These are phyloP conservation scores for Biscogniauxia mediterranea DNA, from an alignment of 2,329 filamentous ascomycete genomes.

Conservation along the genomic window DNA sequence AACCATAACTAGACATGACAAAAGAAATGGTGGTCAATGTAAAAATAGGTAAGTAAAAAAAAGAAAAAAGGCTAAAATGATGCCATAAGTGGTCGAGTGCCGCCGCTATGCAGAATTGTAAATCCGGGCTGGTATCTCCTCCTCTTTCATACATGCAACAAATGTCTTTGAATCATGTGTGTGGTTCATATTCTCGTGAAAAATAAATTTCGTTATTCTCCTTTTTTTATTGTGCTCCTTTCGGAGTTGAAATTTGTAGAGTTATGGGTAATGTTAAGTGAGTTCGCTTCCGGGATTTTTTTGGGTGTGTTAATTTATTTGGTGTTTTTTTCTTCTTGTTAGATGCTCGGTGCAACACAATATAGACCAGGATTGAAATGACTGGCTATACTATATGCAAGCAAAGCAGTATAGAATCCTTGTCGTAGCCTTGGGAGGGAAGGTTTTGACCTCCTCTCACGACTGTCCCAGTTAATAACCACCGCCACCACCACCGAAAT, in stretches of 20 bases:
- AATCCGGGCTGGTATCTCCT: conserved; percentile 21
- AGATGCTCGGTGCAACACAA: background rate
- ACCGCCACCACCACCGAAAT: conserved; percentile 10
- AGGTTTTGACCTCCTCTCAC: background rate
- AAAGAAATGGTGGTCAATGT: conserved; percentile 1
- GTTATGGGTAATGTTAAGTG: background rate
- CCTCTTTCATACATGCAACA: conserved; percentile 19
- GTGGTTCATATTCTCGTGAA: conserved; percentile 21
- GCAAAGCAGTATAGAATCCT: background rate
- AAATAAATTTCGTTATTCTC: background rate
- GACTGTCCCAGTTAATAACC: background rate
- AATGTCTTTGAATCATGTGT: conserved; percentile 18
- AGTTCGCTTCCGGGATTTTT: background rate
- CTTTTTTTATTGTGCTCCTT: conserved; percentile 12
- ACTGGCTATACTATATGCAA: background rate
- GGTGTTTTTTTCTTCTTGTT: background rate
- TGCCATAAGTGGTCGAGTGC: conserved; percentile 12
- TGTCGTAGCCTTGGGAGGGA: background rate
- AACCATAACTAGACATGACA: conserved; percentile 1
- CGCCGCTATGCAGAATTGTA: conserved; percentile 25
- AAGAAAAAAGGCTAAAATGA: conserved; percentile 4
- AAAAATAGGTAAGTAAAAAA: conserved; percentile 1
- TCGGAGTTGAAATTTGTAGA: conserved; percentile 9
- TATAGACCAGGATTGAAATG: background rate
- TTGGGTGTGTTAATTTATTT: background rate